Evolutionary conservation across 2,329 filamentous ascomycete species (phyloP), one percentile per base, ranked within the genome.

Genomic region (Clarireedia monteithiana): DNA sequence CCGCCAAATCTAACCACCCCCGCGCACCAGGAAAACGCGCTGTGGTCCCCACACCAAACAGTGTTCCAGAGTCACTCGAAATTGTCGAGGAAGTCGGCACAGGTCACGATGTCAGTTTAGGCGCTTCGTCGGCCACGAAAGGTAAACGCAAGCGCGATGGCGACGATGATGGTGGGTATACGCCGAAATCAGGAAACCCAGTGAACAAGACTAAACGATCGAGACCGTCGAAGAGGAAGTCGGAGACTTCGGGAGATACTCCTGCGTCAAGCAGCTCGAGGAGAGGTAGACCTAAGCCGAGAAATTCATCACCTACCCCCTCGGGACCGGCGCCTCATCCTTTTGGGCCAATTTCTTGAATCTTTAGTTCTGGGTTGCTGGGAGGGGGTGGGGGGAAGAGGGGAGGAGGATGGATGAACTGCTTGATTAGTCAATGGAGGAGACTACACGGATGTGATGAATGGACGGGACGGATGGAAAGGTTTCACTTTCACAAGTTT

Each of bases 121-220:
- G 61, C 14, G 64, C 63, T 5, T 53, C 56, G 2, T 55, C 57
- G 12, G 42, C 58, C 6, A 56, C 39, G 2, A 65, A 63, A 36
- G 74, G 58, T 39, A 79, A 79, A 70, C 67, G 77, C 14, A 68
- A 67, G 59, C 61, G 68, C 9, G 67, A 69, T 27, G 80, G 82
- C 36, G 82, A 84, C 6, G 82, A 85, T 59, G 69, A 71, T 0
- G 60, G 60, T 24, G 80, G 81, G 4, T 84, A 84, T 66, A 74
- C 80, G 57, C 80, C 81, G 2, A 81, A 82, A 61, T 77, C 77
- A 2, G 81, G 80, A 3, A 55, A 60, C 7, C 53, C 61, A 36
- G 59, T 62, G 47, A 64, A 63, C 14, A 67, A 67, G 44, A 52
- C 44, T 5, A 67, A 66, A 48, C 68, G 67, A 55, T 55, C 63